Base-by-base conservation (phyloP, 78 protist genomes). In the Dictyostelium intermedium region DNA sequence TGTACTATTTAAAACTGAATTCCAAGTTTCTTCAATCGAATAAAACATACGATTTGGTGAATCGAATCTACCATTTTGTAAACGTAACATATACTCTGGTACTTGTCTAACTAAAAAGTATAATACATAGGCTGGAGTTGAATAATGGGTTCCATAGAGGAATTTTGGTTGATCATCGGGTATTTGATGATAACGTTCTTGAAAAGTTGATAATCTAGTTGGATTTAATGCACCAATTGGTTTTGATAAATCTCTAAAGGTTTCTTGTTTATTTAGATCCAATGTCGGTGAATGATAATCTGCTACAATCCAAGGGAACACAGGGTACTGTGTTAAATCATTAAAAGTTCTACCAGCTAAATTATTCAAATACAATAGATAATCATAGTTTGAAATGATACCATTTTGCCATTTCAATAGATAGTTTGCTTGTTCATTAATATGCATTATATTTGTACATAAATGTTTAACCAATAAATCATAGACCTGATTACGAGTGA, bases 121-220 rank as follows among this genome's bases (percentile, higher is more conserved):
- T 39, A 98, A 83, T 3, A 98, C 99, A 82, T 95, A 95, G 3
- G 97, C 99, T 4, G 99, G 98, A 5, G 97, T 95, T 18, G 98
- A 95, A 84, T 98, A 99, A 95, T 99, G 99, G 11, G 99, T 97
- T 25, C 99, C 99, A 82, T 97, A 98, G 25, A 98, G 97, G 87
- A 97, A 99, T 37, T 66, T 61, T 10, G 96, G 95, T 39, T 87
- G 81, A 16, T 32, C 70, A 18, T 77, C 95, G 9, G 97, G 98
- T 70, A 97, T 97, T 32, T 97, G 97, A 23, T 92, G 80, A 66
- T 82, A 95, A 16, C 99, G 95, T 13, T 91, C 70, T 53, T 84
- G 66, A 72, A 97, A 92, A 25, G 66, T 34, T 8, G 95, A 45
- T 7, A 98, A 92, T 23, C 99, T 95, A 14, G 23, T 70, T 1